Conservation (phyloP, 371 early-diverging fungal species). For the Funneliformis caledonium region DNA sequence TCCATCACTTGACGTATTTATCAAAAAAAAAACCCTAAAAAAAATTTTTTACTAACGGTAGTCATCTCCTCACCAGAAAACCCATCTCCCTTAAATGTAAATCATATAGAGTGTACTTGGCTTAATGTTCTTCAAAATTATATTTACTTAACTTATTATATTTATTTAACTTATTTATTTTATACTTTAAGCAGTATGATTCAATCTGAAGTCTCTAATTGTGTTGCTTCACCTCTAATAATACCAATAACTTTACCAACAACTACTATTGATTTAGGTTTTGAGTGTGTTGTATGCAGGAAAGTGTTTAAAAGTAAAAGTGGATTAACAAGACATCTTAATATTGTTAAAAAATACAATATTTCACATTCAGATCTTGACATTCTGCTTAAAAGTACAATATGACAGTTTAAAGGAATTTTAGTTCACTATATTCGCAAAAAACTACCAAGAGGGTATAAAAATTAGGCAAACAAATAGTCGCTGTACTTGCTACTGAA, state of each 20-base stretch:
- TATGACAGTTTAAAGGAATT: neutral
- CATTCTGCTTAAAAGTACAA: neutral
- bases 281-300: neutral
- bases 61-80: no score
- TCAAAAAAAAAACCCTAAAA: no score
- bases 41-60: no score
- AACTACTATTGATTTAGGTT: neutral
- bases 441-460: neutral
- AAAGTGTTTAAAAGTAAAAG: neutral
- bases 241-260: neutral
- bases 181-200: neutral
- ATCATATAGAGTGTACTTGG: neutral
- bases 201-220: neutral
- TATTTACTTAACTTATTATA: neutral
- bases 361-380: neutral
- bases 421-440: conserved; percentile 11
- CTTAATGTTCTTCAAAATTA: no score
- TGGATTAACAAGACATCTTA: neutral
- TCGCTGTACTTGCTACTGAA: neutral
- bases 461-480: conserved; percentile 9
- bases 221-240: neutral
- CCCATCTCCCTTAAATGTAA: neutral
- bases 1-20: no score
- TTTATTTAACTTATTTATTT: neutral
- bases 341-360: conserved; percentile 11